Evolutionary conservation across 768 basidiomycete species (phyloP).

Genomic region (Russula virescens): DNA sequence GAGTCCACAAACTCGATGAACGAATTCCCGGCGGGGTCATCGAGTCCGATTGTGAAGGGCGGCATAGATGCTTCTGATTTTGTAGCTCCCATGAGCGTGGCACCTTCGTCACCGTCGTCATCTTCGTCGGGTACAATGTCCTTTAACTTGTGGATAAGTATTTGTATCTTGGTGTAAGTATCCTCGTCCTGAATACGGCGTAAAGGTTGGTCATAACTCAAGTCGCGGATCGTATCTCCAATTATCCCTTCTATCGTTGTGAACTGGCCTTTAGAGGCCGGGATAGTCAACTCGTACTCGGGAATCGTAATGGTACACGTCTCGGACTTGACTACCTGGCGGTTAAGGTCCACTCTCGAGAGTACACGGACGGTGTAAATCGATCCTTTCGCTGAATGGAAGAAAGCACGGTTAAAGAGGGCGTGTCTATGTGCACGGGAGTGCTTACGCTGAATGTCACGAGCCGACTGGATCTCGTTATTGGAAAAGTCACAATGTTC

Average conservation of each 20-base stretch:
- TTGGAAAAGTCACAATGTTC: slow-evolving; percentile 86
- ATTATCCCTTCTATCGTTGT: slow-evolving; percentile 96
- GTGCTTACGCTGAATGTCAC: slow-evolving; percentile 70
- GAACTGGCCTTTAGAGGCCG: slow-evolving; percentile 81
- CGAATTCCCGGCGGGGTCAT: slow-evolving; percentile 95
- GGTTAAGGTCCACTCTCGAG: slow-evolving; percentile 71
- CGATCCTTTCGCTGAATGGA: slow-evolving; percentile 65
- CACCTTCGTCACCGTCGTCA: slow-evolving; percentile 39
- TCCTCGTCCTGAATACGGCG: slow-evolving; percentile 73
- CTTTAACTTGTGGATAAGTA: slow-evolving; percentile 59
- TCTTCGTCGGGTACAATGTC: slow-evolving; percentile 54
- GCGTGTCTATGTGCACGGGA: neutral
- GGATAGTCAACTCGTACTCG: slow-evolving; percentile 88
- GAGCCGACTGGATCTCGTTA: slow-evolving; percentile 93
- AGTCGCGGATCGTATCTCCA: slow-evolving; percentile 73
- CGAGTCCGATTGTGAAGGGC: slow-evolving; percentile 75
- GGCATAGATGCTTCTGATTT: slow-evolving; percentile 51
- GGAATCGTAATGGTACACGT: slow-evolving; percentile 78
- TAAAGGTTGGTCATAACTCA: slow-evolving; percentile 76
- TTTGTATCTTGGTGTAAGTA: slow-evolving; percentile 67
- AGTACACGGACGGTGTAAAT: slow-evolving; percentile 77
- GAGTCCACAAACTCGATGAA: slow-evolving; percentile 87
- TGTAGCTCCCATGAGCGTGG: slow-evolving; percentile 31
- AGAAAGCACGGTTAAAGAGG: neutral
- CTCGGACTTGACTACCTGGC: slow-evolving; percentile 88